Evolutionary conservation across 75 land plant genomes (phyloP).

Genomic region (Azolla pinnata): DNA sequence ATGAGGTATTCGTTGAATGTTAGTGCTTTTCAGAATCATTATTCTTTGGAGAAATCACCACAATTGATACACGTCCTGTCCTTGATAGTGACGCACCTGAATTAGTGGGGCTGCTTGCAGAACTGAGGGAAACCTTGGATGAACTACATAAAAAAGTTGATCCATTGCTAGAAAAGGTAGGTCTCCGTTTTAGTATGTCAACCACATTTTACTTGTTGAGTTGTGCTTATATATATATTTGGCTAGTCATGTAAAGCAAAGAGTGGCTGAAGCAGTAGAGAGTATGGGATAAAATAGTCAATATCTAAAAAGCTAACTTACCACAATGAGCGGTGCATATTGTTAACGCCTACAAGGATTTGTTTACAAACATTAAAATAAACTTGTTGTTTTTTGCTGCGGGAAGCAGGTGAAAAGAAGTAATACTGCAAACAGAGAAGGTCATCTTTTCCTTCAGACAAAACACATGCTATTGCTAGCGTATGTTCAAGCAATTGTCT

Average conservation of each 20-base stretch:
- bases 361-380: no score
- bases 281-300: no score
- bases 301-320: no score
- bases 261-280: no score
- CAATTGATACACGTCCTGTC: not conserved
- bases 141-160: constrained; percentile 43
- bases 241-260: no score
- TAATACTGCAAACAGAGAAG: constrained; percentile 49
- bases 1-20: no score
- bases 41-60: no score
- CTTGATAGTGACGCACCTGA: constrained; percentile 87
- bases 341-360: no score
- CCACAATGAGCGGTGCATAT: no score
- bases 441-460: constrained; percentile 89
- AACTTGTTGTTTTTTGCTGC: not conserved
- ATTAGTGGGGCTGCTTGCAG: constrained; percentile 61
- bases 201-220: no score
- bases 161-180: constrained; percentile 52
- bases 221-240: no score
- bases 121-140: constrained; percentile 51
- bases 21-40: no score
- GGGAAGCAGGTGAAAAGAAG: constrained; percentile 57
- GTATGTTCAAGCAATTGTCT: constrained; percentile 78
- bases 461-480: constrained; percentile 72
- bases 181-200: constrained; percentile 6